Evolutionary conservation across 2,329 filamentous ascomycete species (phyloP).

Genomic region (Penicillium concentricum): DNA sequence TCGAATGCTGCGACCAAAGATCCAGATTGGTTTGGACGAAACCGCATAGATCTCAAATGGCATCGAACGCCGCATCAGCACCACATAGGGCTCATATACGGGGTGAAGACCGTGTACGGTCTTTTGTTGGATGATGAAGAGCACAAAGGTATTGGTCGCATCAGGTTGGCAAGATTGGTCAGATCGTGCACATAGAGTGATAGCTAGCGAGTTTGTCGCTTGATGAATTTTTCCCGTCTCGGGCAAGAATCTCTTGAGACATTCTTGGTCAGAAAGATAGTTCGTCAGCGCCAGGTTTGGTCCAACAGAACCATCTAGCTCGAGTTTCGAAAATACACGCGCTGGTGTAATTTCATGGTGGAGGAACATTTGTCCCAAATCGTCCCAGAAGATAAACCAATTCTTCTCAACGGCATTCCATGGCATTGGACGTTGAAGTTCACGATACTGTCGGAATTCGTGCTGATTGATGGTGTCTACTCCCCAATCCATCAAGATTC

Average conservation of each 20-base stretch:
- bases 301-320: constrained; percentile 48
- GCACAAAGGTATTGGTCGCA: constrained; percentile 54
- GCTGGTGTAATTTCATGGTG: constrained; percentile 55
- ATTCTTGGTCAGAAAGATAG: constrained; percentile 43
- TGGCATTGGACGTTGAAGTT: constrained; percentile 53
- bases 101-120: constrained; percentile 49
- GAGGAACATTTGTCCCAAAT: constrained; percentile 45
- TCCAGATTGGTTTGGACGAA: constrained; percentile 55
- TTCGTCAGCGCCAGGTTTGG: constrained; percentile 47
- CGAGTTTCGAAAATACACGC: constrained; percentile 51
- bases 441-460: constrained; percentile 47
- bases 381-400: constrained; percentile 63
- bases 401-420: constrained; percentile 58
- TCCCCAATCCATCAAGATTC: constrained; percentile 49
- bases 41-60: constrained; percentile 55
- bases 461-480: constrained; percentile 28
- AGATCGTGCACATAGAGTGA: constrained; percentile 54
- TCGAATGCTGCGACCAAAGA: constrained; percentile 48
- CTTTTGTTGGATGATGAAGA: constrained; percentile 59
- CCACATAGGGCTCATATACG: constrained; percentile 57
- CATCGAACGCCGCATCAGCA: constrained; percentile 50
- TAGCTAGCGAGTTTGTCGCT: constrained; percentile 57
- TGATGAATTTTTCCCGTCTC: constrained; percentile 56
- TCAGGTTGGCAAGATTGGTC: constrained; percentile 47
- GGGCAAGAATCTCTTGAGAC: constrained; percentile 51